Base-by-base conservation (phyloP, 345 rosid species). In the Excoecaria cochinchinensis region DNA sequence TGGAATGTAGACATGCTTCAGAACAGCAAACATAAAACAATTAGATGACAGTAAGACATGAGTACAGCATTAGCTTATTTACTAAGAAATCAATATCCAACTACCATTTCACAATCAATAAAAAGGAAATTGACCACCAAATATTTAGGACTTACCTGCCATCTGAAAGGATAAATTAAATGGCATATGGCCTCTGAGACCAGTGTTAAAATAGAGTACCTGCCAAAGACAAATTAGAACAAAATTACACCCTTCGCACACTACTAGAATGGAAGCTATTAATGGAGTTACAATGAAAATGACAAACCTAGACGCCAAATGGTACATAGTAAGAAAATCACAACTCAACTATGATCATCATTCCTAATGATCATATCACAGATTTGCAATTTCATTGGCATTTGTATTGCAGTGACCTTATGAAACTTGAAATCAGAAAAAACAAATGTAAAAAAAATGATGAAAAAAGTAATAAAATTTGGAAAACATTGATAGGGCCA, bases 1-100 rank as follows among this genome's bases (percentile, higher is more conserved):
- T 64, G 99, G 99, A 89, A 93, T 96, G 95, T 96, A 90, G 88
- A 93, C 99, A 80, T 96, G 99, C 99, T 96, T 88, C 97, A 87
- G 85, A 81, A 85, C 82, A 85, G 85, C 81, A 89, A 93, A 77
- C 79, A 88, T 80, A 73, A 75, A 86, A 82, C 61, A 67, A 87
- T 88, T 84, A 91, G 90, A 81, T 75, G 53, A 74, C 56, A 60
- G 73, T 40, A 24, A 62, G 59, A 36, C 46, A 76, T 24, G 19
- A 65, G 61, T 19, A 44, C 39, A 38, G 51, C n/a, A 74, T 53
- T 24, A 67, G 67, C 51, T 5, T 47, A 71, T 70, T 59, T 19
- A 56, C 40, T 31, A 19, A 36, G 52, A 64, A 69, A 63, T 70
- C 71, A 77, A 59, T 21, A 50, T 63, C 61, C 68, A 77, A 60